These are phyloP conservation scores for Capronia coronata DNA, from an alignment of 2,329 filamentous ascomycete genomes.

Conservation along the genomic window DNA sequence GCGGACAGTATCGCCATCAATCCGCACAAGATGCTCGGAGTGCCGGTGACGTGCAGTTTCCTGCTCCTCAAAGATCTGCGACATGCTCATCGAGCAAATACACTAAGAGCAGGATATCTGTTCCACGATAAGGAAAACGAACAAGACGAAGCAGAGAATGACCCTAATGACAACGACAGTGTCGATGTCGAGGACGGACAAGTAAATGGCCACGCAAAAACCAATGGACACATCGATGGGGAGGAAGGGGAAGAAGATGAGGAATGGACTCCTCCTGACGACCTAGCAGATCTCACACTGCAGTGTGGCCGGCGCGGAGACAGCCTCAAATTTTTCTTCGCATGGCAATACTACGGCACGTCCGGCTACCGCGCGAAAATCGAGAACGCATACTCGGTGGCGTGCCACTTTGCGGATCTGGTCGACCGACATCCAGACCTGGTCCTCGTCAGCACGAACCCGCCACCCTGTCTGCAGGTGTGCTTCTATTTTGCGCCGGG, in stretches of 20 bases:
- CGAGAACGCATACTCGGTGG: conserved; percentile 66
- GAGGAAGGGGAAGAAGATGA: neutral
- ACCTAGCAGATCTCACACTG: conserved; percentile 84
- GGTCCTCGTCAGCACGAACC: conserved; percentile 64
- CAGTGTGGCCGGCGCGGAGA: conserved; percentile 88
- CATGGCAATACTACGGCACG: conserved; percentile 83
- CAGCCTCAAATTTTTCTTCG: conserved; percentile 75
- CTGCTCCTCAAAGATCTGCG: conserved; percentile 70
- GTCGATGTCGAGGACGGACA: conserved; percentile 19
- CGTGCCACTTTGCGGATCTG: conserved; percentile 59
- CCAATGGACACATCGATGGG: neutral
- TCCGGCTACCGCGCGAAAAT: conserved; percentile 64
- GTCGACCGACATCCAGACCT: conserved; percentile 56
- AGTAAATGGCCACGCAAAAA: neutral
- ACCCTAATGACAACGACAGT: conserved; percentile 33
- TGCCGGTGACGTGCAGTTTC: conserved; percentile 85
- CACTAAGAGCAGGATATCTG: conserved; percentile 76
- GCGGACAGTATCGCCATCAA: conserved; percentile 83
- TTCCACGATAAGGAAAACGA: conserved; percentile 57
- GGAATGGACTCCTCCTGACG: conserved; percentile 60
- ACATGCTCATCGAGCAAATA: conserved; percentile 77
- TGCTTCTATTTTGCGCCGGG: conserved; percentile 80
- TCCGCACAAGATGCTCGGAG: conserved; percentile 95
- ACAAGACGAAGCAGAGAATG: neutral
- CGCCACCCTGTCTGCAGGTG: conserved; percentile 83